Percentiles rank a stretch among this genome's conserved stretches.
Evolutionary conservation across 768 basidiomycete species (phyloP).

Genomic region (Sutorius australiensis): DNA sequence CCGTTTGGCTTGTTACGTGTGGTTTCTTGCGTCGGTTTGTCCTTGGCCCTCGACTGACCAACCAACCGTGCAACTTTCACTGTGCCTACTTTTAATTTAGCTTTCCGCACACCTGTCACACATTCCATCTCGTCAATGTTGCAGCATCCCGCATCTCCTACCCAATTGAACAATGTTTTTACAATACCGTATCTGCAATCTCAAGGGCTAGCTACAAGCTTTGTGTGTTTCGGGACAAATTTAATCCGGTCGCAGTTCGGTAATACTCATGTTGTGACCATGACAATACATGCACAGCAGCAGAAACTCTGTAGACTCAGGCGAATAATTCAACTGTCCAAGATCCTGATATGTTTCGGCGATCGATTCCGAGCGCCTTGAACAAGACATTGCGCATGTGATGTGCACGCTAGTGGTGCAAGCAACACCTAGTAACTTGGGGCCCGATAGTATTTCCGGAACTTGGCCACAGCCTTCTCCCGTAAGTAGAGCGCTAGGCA

Average conservation of each 20-base stretch:
- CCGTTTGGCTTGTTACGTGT: constrained; percentile 34
- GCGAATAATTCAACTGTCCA: not conserved
- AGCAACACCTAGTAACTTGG: no score
- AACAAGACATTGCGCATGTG: not conserved
- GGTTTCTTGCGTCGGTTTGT: constrained; percentile 33
- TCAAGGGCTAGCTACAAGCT: constrained; percentile 30
- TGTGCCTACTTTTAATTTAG: constrained; percentile 34
- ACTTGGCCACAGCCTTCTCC: not conserved
- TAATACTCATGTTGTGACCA: constrained; percentile 1
- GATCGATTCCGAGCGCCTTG: not conserved
- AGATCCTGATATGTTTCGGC: not conserved
- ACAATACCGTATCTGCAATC: constrained; percentile 32
- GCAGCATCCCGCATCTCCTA: constrained; percentile 41
- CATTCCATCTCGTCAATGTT: constrained; percentile 40
- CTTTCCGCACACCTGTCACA: constrained; percentile 28
- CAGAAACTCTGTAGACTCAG: not conserved
- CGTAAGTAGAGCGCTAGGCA: not conserved
- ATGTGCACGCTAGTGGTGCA: no score
- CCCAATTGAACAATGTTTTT: constrained; percentile 39
- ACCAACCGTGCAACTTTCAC: constrained; percentile 27
- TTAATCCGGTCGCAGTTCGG: constrained; percentile 7
- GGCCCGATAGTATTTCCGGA: not conserved
- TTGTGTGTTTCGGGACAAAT: constrained; percentile 12
- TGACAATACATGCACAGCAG: constrained; percentile 18
- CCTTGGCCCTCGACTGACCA: constrained; percentile 18